Evolutionary conservation across 2,329 filamentous ascomycete species (phyloP).

Genomic region (Cercospora janseana): DNA sequence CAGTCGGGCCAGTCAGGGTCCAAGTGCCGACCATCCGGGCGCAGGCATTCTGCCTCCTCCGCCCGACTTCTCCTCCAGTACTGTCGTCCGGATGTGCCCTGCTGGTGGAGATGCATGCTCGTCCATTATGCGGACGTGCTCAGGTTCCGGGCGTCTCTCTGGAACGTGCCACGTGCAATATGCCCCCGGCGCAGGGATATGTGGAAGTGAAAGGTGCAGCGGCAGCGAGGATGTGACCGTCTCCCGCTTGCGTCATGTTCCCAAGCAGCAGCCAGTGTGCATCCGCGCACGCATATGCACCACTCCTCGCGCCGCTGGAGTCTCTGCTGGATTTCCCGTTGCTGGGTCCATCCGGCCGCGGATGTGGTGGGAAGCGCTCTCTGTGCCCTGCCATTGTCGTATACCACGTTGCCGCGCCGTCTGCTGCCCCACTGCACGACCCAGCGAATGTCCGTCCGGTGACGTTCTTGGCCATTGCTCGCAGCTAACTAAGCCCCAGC

Average conservation of each 20-base stretch:
- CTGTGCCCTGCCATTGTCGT: not conserved
- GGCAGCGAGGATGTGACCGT: not conserved
- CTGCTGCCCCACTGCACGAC: not conserved
- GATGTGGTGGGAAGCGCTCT: not conserved
- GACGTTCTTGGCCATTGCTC: constrained; percentile 11
- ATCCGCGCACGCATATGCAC: not conserved
- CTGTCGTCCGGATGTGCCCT: too few relatives aligned
- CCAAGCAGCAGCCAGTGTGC: not conserved
- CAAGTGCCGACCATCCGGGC: too few relatives aligned
- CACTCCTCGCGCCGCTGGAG: not conserved
- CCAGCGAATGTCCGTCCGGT: not conserved
- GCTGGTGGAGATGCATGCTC: too few relatives aligned
- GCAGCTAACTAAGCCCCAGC: constrained; percentile 7
- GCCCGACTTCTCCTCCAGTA: too few relatives aligned
- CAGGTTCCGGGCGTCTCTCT: too few relatives aligned
- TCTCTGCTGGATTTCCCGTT: too few relatives aligned
- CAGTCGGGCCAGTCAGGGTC: too few relatives aligned
- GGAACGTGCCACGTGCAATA: too few relatives aligned
- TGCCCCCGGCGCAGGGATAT: too few relatives aligned
- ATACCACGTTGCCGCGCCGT: not conserved
- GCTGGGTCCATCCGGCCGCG: not conserved
- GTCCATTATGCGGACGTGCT: too few relatives aligned
- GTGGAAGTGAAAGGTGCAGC: not conserved
- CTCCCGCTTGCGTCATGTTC: not conserved
- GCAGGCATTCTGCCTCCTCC: too few relatives aligned